phyloP scores from a whole-genome alignment of 2,329 filamentous ascomycete genomes.

The Rachicladosporium sp. region DNA sequence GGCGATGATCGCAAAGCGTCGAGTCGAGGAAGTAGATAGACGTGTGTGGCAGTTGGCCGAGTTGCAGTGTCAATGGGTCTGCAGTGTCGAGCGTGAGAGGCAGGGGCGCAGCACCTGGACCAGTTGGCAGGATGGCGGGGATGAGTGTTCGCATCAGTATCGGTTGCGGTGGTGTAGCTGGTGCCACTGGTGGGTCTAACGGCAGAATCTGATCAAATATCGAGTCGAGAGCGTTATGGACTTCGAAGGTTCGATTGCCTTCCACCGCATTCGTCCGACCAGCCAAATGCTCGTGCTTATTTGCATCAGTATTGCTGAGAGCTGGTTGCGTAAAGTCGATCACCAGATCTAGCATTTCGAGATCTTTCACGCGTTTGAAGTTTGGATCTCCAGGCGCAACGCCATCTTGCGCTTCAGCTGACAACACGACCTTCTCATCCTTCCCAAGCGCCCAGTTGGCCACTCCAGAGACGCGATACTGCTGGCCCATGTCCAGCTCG shows the following conservation, averaged over 20 bases:
- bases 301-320: too few species aligned
- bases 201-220: too few species aligned
- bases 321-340: slow-evolving; percentile 34
- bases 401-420: slow-evolving; percentile 54
- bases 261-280: too few species aligned
- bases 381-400: slow-evolving; percentile 69
- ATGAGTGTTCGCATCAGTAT: slow-evolving; percentile 19
- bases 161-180: too few species aligned
- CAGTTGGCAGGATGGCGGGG: slow-evolving; percentile 43
- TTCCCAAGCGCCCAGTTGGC: slow-evolving; percentile 71
- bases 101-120: slow-evolving; percentile 55
- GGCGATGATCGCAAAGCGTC: slow-evolving; percentile 47
- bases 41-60: slow-evolving; percentile 29
- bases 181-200: too few species aligned
- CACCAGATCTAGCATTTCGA: slow-evolving; percentile 60
- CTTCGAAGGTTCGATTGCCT: too few species aligned
- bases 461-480: slow-evolving; percentile 66
- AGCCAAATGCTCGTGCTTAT: too few species aligned
- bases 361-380: slow-evolving; percentile 66
- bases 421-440: slow-evolving; percentile 76
- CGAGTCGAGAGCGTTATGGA: too few species aligned
- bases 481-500: slow-evolving; percentile 25
- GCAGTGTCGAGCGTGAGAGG: slow-evolving; percentile 30
- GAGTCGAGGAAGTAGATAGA: slow-evolving; percentile 55
- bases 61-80: slow-evolving; percentile 35